These are phyloP conservation scores for Tricholoma sp. DNA, from an alignment of 768 basidiomycete genomes.

Conservation along the genomic window DNA sequence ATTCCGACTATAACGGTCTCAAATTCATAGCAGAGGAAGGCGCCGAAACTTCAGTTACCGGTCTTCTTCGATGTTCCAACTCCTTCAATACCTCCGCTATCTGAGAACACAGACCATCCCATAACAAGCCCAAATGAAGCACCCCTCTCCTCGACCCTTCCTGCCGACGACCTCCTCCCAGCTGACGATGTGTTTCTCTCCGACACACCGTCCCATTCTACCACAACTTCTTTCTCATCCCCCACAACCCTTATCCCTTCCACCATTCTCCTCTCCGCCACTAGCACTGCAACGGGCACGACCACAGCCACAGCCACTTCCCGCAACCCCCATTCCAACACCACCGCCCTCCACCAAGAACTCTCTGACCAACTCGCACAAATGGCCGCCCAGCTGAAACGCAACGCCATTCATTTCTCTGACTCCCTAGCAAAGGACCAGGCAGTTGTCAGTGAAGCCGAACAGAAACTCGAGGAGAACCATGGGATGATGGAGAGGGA, in stretches of 20 bases:
- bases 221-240: conserved; percentile 15
- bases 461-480: conserved; percentile 72
- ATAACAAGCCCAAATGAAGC: conserved; percentile 5
- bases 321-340: conserved; percentile 51
- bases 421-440: conserved; percentile 71
- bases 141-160: conserved; percentile 9
- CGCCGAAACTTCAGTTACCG: conserved; percentile 36
- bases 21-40: conserved; percentile 29
- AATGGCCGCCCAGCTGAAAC: conserved; percentile 87
- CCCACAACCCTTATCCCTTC: conserved; percentile 25
- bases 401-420: conserved; percentile 78
- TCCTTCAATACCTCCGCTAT: conserved; percentile 33
- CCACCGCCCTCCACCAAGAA: conserved; percentile 65
- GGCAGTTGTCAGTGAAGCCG: conserved; percentile 58
- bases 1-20: neutral
- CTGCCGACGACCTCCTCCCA: conserved; percentile 23
- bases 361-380: conserved; percentile 68
- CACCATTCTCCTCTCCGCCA: conserved; percentile 22
- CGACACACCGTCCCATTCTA: conserved; percentile 19
- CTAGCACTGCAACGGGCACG: conserved; percentile 20
- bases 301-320: conserved; percentile 26
- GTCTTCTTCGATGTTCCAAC: conserved; percentile 49
- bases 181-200: conserved; percentile 38
- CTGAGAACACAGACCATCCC: conserved; percentile 15
- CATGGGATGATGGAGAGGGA: conserved; percentile 64